Base-by-base conservation (phyloP, 192 early-diverging fungal genomes). In the Entomortierella beljakovae region DNA sequence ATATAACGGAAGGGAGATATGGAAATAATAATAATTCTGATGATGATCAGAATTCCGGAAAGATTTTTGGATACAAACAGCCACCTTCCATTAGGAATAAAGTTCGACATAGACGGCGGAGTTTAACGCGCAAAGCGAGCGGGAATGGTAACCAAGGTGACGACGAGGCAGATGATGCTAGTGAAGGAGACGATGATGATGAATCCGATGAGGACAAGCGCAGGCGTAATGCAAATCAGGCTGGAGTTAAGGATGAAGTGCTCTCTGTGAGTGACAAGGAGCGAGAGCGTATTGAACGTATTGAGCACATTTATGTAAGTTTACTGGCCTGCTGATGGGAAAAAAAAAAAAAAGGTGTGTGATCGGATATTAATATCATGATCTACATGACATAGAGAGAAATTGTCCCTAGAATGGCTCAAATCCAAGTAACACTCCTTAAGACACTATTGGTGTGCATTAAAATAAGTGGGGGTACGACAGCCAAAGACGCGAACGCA, bases 301-400 rank as follows among this genome's bases (percentile, higher is more conserved):
- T 88, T 48, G 84, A 88, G 72, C 46, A 61, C 23, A 68, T 88
- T 49, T 88, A 87, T 61, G 87, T 88, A 87, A 81, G 82, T 70
- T 69, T n/a, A n/a, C n/a, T n/a, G n/a, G n/a, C n/a, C n/a, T n/a
- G 57, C 6, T 22, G 40, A 6, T 3, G 7, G 20, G 25, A 7
- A 42, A 1, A 15, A 25, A 68, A 32, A 42, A 34, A 28, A 16
- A n/a, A 18, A 6, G 28, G 37, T 68, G 26, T 3, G 6, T 40
- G 13, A 9, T 40, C 13, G 6, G 37, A 40, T 40, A 13, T 40
- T 9, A 40, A 40, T 6, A 40, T 13, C 13, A 9, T 29, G 11
- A 40, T 59, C 37, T 10, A 43, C 52, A 43, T 56, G 32, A 13
- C 26, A 25, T 58, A 84, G 80, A 65, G 74, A 48, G 70, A 79